Conservation (phyloP, 2,329 filamentous ascomycete species). For the Pyrenophora graminea region DNA sequence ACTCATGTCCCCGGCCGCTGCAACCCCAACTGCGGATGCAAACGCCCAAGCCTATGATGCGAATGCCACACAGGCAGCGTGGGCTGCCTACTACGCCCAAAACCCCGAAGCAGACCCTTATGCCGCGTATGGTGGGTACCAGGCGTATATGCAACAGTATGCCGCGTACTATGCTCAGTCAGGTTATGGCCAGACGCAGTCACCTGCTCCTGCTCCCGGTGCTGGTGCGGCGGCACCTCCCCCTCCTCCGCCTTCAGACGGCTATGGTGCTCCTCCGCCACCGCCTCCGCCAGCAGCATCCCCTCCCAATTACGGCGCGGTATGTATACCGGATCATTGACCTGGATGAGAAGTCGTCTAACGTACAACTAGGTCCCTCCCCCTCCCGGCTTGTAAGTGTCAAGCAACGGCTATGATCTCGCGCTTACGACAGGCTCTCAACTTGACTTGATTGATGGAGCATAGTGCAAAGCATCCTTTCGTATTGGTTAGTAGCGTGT, state of each 20-base stretch:
- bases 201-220: constrained; percentile 35
- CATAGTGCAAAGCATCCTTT: constrained; percentile 7
- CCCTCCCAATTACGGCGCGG: constrained; percentile 42
- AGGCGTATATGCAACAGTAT: constrained; percentile 34
- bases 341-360: neutral
- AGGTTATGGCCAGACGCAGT: constrained; percentile 30
- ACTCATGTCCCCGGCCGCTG: constrained; percentile 41
- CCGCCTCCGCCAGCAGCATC: constrained; percentile 42
- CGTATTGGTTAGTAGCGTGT: constrained; percentile 4
- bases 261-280: constrained; percentile 38
- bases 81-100: constrained; percentile 64
- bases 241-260: constrained; percentile 39
- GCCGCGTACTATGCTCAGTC: constrained; percentile 37
- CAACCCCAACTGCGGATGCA: constrained; percentile 49
- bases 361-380: constrained; percentile 31
- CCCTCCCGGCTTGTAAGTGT: constrained; percentile 40
- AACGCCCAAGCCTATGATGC: constrained; percentile 62
- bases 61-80: constrained; percentile 80
- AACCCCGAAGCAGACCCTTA: constrained; percentile 85
- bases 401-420: constrained; percentile 18
- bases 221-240: constrained; percentile 30
- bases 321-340: constrained; percentile 19
- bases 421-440: constrained; percentile 19
- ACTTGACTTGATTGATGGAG: constrained; percentile 14
- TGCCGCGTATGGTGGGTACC: constrained; percentile 81